These are phyloP conservation scores for Aspergillus arachidicola DNA, from an alignment of 2,329 filamentous ascomycete species.

Conservation along the genomic window DNA sequence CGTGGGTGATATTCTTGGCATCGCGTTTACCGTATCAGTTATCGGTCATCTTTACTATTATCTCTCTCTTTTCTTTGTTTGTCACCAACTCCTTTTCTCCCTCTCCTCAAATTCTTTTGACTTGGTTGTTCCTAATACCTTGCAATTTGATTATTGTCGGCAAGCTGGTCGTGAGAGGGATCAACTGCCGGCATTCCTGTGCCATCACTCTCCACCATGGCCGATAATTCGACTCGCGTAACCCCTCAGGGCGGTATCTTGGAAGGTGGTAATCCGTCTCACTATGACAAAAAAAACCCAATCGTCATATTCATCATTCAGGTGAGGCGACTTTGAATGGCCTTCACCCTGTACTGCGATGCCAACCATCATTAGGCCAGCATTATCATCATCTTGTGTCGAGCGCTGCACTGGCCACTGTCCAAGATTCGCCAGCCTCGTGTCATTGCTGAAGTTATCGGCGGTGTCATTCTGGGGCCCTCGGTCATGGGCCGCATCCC, in stretches of 20 bases:
- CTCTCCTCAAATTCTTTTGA: not conserved
- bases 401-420: constrained; percentile 74
- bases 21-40: not conserved
- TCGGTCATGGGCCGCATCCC: constrained; percentile 87
- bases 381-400: constrained; percentile 76
- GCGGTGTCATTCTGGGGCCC: constrained; percentile 81
- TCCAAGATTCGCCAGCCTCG: constrained; percentile 76
- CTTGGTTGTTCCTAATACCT: not conserved
- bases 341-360: not conserved
- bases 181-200: not conserved
- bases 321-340: constrained; percentile 42
- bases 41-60: no score
- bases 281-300: constrained; percentile 71
- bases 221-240: constrained; percentile 21
- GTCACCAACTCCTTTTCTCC: not conserved
- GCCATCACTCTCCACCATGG: constrained; percentile 20
- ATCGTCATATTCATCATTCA: constrained; percentile 77
- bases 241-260: constrained; percentile 68
- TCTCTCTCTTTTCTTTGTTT: not conserved
- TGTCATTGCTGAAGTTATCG: constrained; percentile 82
- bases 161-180: not conserved
- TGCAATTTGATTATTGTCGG: not conserved
- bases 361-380: constrained; percentile 53
- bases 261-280: constrained; percentile 68
- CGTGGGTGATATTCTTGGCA: not conserved